These are phyloP conservation scores for Astrocystis sublimbata DNA, from an alignment of 495 filamentous ascomycete genomes.

Conservation along the genomic window DNA sequence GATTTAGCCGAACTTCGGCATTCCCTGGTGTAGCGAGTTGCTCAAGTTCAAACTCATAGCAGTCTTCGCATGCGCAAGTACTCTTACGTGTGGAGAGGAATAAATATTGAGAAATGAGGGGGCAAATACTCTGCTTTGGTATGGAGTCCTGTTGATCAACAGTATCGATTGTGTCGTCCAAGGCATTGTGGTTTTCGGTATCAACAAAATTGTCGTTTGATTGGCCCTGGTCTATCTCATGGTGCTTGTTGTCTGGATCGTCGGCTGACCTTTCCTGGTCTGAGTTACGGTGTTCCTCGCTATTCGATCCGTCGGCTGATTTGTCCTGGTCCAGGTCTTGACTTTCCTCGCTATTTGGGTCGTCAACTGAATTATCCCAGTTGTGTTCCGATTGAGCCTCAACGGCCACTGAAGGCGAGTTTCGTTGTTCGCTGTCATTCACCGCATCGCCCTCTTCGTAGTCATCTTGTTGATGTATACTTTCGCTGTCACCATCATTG, in stretches of 20 bases:
- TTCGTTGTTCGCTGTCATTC: not conserved
- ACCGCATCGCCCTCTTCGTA: constrained; percentile 1
- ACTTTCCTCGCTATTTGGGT: no score
- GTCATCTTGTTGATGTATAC: constrained; percentile 29
- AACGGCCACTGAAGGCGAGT: not conserved
- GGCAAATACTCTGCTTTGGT: constrained; percentile 28
- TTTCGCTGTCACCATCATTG: constrained; percentile 56
- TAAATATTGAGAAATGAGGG: constrained; percentile 4
- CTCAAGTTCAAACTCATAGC: constrained; percentile 25
- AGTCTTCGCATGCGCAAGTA: constrained; percentile 27
- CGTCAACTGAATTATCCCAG: no score
- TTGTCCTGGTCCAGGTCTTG: no score
- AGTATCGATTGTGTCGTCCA: constrained; percentile 32
- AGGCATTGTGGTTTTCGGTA: constrained; percentile 26
- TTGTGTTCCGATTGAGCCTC: not conserved
- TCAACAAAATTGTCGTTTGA: constrained; percentile 4
- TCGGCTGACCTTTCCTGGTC: no score
- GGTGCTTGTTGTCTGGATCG: no score
- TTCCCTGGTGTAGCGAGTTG: constrained; percentile 1
- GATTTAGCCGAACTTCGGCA: constrained; percentile 8
- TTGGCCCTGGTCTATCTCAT: no score
- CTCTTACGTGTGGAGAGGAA: constrained; percentile 6
- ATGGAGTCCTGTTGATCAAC: constrained; percentile 34
- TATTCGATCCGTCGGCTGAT: no score
- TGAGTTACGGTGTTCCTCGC: no score